Percentiles rank a stretch among this genome's conserved stretches.
Evolutionary conservation across 768 basidiomycete species (phyloP).

Genomic region (Lactarius trivialis): DNA sequence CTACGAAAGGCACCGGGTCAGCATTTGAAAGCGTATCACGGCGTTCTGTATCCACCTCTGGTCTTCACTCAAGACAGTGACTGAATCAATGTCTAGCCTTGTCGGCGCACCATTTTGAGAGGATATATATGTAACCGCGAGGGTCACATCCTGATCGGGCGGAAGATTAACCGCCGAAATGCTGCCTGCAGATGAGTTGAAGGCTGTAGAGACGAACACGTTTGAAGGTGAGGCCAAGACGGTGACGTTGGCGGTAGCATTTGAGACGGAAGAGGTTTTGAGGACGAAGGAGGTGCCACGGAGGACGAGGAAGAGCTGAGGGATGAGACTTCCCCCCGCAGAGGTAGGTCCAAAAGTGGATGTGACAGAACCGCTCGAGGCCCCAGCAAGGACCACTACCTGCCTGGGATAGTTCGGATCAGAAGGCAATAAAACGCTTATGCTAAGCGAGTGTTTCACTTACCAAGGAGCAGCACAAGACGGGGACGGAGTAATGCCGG

Average conservation of each 20-base stretch:
- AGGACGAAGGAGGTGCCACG: slow-evolving; percentile 22
- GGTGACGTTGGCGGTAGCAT: slow-evolving; percentile 24
- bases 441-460: not conserved
- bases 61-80: slow-evolving; percentile 9
- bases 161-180: slow-evolving; percentile 21
- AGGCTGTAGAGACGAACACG: slow-evolving; percentile 12
- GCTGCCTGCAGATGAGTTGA: slow-evolving; percentile 18
- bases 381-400: slow-evolving; percentile 11
- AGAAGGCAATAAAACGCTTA: not conserved
- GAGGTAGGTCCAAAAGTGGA: slow-evolving; percentile 20
- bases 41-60: slow-evolving; percentile 6
- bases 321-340: slow-evolving; percentile 10
- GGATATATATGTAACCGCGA: slow-evolving; percentile 20
- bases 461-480: slow-evolving; percentile 15
- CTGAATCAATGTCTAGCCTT: slow-evolving; percentile 23
- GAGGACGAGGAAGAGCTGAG: slow-evolving; percentile 24
- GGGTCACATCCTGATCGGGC: slow-evolving; percentile 19
- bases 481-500: not conserved
- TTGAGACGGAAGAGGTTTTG: slow-evolving; percentile 20
- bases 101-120: slow-evolving; percentile 10
- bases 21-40: not conserved
- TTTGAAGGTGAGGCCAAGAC: slow-evolving; percentile 23
- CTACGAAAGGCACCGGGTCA: not conserved
- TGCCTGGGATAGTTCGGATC: slow-evolving; percentile 19
- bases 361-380: slow-evolving; percentile 22